A percentile compares a stretch with the other conserved stretches of the same genome.
These are phyloP conservation scores for Groenewaldozyma auringiensis DNA, from an alignment of 1,139 yeast genomes.

Conservation along the genomic window DNA sequence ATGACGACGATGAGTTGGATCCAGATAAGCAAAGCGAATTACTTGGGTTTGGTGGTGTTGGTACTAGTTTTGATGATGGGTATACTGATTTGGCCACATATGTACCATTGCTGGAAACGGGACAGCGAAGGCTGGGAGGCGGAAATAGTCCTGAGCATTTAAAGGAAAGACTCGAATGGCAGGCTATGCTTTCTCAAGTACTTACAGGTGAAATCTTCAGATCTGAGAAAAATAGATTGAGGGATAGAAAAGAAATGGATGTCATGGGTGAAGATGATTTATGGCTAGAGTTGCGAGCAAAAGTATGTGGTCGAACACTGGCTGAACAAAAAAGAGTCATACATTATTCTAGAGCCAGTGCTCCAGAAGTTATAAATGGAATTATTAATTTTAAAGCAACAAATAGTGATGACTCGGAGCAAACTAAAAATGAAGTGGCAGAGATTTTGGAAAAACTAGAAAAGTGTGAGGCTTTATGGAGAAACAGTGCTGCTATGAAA, in stretches of 20 bases:
- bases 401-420: slow-evolving; percentile 13
- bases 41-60: slow-evolving; percentile 28
- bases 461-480: slow-evolving; percentile 70
- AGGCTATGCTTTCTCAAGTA: slow-evolving; percentile 82
- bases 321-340: slow-evolving; percentile 72
- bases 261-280: slow-evolving; percentile 50
- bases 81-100: slow-evolving; percentile 26
- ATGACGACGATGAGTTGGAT: slow-evolving; percentile 25
- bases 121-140: slow-evolving; percentile 12
- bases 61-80: slow-evolving; percentile 31
- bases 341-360: slow-evolving; percentile 63
- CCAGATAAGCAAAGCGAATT: slow-evolving; percentile 20
- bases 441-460: slow-evolving; percentile 55
- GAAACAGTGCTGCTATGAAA: slow-evolving; percentile 69
- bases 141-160: slow-evolving; percentile 49
- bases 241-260: slow-evolving; percentile 33
- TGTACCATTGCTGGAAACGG: slow-evolving; percentile 21
- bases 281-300: slow-evolving; percentile 77
- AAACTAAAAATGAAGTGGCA: slow-evolving; percentile 35
- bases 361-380: slow-evolving; percentile 68
- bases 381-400: slow-evolving; percentile 53
- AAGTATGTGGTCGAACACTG: slow-evolving; percentile 70
- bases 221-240: slow-evolving; percentile 81
- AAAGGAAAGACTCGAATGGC: slow-evolving; percentile 89
- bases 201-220: slow-evolving; percentile 90